Conservation (phyloP, 164 flowering plant species). For the Nymphaea thermarum region DNA sequence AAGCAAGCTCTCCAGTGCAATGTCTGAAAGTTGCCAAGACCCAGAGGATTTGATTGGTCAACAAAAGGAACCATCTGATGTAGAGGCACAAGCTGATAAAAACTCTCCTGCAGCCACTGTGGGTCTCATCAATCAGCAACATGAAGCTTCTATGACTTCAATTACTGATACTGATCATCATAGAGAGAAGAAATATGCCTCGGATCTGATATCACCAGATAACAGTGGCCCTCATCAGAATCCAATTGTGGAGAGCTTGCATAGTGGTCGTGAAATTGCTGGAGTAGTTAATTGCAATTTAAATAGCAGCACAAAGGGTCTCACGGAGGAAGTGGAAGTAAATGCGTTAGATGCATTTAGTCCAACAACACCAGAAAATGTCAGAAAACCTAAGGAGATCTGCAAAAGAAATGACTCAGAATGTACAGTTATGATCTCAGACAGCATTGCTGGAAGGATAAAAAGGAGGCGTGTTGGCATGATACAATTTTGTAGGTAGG, state of each 20-base stretch:
- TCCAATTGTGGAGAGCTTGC: neutral
- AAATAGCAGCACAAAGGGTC: slow-evolving; percentile 1
- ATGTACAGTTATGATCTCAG: slow-evolving; percentile 1
- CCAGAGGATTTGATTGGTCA: neutral
- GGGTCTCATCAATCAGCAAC: neutral
- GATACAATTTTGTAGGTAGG: neutral
- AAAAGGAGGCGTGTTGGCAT: slow-evolving; percentile 3
- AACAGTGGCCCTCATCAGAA: neutral
- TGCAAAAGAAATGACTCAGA: neutral
- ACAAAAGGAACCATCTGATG: too few species aligned
- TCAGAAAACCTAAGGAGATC: neutral
- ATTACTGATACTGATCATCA: neutral
- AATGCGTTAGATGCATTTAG: neutral
- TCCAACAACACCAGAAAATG: neutral
- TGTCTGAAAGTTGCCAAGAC: neutral
- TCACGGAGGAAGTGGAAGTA: neutral
- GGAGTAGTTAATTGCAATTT: neutral
- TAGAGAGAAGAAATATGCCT: neutral
- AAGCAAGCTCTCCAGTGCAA: neutral
- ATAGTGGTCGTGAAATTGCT: slow-evolving; percentile 4
- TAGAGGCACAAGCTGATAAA: too few species aligned
- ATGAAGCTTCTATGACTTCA: neutral
- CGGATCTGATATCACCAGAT: neutral
- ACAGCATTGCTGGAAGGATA: slow-evolving; percentile 15
- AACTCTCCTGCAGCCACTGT: too few species aligned